These are phyloP conservation scores for Astraeus odoratus DNA, from an alignment of 768 basidiomycete species.

Conservation along the genomic window DNA sequence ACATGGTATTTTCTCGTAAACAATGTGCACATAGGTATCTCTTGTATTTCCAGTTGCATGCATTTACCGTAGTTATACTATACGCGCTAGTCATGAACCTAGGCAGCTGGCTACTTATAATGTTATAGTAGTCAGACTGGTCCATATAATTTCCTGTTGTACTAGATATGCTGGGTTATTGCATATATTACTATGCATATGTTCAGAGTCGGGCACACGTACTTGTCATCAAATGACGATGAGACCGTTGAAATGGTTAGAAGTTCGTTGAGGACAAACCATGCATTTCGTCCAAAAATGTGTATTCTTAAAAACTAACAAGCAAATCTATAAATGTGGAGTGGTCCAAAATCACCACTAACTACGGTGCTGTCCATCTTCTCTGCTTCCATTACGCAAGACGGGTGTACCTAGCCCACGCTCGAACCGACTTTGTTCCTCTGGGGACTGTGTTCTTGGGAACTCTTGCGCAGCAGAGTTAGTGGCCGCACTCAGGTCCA, in stretches of 20 bases:
- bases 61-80: background rate
- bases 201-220: no score
- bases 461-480: slow-evolving; percentile 9
- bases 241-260: no score
- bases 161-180: no score
- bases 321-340: background rate
- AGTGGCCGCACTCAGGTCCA: slow-evolving; percentile 34
- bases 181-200: no score
- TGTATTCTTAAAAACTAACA: no score
- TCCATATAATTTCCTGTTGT: no score
- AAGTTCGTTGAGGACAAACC: no score
- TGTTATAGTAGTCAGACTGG: no score
- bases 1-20: background rate
- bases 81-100: background rate
- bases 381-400: slow-evolving; percentile 40
- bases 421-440: slow-evolving; percentile 52
- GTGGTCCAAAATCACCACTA: slow-evolving; percentile 3
- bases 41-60: background rate
- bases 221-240: no score
- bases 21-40: background rate
- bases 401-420: slow-evolving; percentile 61
- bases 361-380: slow-evolving; percentile 12
- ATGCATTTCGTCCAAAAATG: no score
- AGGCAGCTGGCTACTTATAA: background rate
- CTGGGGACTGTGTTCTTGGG: slow-evolving; percentile 19